Base-by-base conservation (phyloP, 495 filamentous ascomycete genomes). In the Geoglossum glabrum region DNA sequence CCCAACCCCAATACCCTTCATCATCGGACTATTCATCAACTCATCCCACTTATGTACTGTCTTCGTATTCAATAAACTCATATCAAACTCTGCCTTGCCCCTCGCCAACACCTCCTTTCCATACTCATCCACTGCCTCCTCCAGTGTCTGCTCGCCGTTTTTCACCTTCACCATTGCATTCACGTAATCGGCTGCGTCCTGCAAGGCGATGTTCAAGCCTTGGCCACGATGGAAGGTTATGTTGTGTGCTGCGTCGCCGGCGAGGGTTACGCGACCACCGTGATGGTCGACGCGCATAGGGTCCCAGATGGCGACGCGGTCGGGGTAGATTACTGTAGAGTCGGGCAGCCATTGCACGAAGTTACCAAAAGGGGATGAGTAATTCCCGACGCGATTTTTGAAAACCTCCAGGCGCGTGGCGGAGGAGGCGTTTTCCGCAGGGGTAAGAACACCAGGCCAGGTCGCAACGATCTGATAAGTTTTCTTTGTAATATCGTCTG, bases 231-330 rank as follows among this genome's bases (percentile, higher is more conserved):
- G 80, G 0, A 79, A 79, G 1, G 73, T 75, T 78, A 80, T 80
- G 6, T 82, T 59, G 61, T 84, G 78, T 5, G 80, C 80, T 4
- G 80, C 76, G 65, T 83, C 80, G 3, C 80, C 80, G 26, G 81
- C 68, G 8, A 83, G 63, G 3, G 79, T 78, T 8, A 76, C 34
- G 25, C 56, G 49, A 26, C 49, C 49, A 13, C 2, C 23, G 26
- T 31, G 49, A 13, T 27, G 23, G 28, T 52, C 49, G 15, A 27
- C 8, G 25, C 25, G 49, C 10, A 52, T 9, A 7, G 49, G 49
- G 15, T 52, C 49, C 49, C 49, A 52, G 25, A 31, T 19, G 15
- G 49, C 49, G 25, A 52, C 30, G 49, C 49, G 49, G 28, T 52
- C 49, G 3, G 49, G 25, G 25, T 27, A 13, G 8, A 52, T 13